phyloP scores from a whole-genome alignment of 306 rosid species.

The Rosa lucieae region DNA sequence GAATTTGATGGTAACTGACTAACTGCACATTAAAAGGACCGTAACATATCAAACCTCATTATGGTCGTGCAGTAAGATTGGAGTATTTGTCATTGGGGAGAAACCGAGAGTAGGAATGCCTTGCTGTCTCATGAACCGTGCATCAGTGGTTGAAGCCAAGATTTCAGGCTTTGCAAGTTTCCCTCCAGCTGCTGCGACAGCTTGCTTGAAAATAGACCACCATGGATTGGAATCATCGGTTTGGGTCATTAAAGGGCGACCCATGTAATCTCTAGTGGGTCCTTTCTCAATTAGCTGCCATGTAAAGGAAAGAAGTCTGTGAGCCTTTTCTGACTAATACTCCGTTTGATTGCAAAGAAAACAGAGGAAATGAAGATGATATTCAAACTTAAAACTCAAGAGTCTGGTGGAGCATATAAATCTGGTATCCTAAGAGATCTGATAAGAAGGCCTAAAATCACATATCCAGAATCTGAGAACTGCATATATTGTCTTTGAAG shows the following conservation, averaged over 20 bases:
- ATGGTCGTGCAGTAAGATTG: slow-evolving; percentile 93
- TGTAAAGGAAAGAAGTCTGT: slow-evolving; percentile 7
- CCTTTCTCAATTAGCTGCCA: slow-evolving; percentile 67
- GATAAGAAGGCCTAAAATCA: background rate
- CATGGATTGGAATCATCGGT: slow-evolving; percentile 81
- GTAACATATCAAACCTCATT: slow-evolving; percentile 60
- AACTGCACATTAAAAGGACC: background rate
- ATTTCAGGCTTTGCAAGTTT: slow-evolving; percentile 86
- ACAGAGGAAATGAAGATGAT: slow-evolving; percentile 7
- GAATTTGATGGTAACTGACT: background rate
- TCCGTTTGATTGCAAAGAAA: slow-evolving; percentile 5
- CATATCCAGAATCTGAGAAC: background rate
- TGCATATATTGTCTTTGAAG: background rate
- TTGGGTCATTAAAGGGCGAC: slow-evolving; percentile 64
- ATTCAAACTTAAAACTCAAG: background rate
- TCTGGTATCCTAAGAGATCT: background rate
- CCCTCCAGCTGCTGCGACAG: slow-evolving; percentile 64
- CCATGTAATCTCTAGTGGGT: slow-evolving; percentile 61
- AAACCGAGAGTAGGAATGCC: slow-evolving; percentile 90
- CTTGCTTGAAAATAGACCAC: slow-evolving; percentile 81
- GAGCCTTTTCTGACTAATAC: background rate
- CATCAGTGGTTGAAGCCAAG: slow-evolving; percentile 77
- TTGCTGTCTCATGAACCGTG: slow-evolving; percentile 60
- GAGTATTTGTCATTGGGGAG: slow-evolving; percentile 86
- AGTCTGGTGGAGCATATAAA: background rate